A percentile compares a stretch with the other conserved stretches of the same genome.
Conservation (phyloP, 495 filamentous ascomycete genomes). For the Talaromyces ruber region DNA sequence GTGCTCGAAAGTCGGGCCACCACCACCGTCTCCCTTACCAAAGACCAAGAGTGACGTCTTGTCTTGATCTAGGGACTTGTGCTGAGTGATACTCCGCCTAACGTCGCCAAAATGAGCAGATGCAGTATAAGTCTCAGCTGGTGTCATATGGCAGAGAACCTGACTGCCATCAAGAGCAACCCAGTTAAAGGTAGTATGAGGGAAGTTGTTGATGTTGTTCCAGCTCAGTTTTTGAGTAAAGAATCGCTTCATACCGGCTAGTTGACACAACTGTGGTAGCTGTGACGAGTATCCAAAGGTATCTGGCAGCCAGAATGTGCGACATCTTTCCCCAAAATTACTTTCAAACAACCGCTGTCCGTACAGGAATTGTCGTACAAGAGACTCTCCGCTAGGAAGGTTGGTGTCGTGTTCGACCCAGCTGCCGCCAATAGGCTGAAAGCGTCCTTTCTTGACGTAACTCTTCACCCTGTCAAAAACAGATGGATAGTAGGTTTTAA, state of each 20-base stretch:
- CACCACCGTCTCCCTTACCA: conserved; percentile 93
- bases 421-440: conserved; percentile 92
- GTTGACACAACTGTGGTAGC: conserved; percentile 82
- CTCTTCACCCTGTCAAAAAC: conserved; percentile 83
- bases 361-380: conserved; percentile 91
- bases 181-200: conserved; percentile 98
- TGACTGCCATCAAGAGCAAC: conserved; percentile 90
- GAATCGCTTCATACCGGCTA: conserved; percentile 91
- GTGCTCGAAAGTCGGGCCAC: conserved; percentile 88
- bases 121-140: conserved; percentile 89
- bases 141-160: conserved; percentile 95
- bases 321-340: conserved; percentile 79
- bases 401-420: conserved; percentile 99
- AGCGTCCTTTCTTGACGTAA: conserved; percentile 82
- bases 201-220: conserved; percentile 99
- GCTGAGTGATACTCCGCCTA: conserved; percentile 78
- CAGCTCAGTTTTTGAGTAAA: conserved; percentile 93
- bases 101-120: conserved; percentile 94
- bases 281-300: conserved; percentile 96
- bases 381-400: conserved; percentile 87
- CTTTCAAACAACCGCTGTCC: conserved; percentile 92
- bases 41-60: conserved; percentile 82
- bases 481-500: conserved; percentile 79
- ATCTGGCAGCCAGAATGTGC: conserved; percentile 95
- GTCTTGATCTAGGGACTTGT: conserved; percentile 92